Conservation (phyloP, 371 early-diverging fungal species). For the Batrachochytrium dendrobatidis region DNA sequence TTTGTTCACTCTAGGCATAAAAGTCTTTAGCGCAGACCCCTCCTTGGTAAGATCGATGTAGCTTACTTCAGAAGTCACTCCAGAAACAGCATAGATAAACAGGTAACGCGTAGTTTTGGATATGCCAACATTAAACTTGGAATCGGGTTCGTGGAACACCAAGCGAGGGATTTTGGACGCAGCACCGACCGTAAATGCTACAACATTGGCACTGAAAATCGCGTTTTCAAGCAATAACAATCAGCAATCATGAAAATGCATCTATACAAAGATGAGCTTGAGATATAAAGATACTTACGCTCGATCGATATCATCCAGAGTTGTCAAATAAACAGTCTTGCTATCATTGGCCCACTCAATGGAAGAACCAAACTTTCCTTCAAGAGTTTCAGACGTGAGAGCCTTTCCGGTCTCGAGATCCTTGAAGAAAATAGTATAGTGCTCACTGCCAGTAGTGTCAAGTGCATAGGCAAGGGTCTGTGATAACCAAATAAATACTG, state of each 20-base stretch:
- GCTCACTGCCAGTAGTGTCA: slow-evolving; percentile 38
- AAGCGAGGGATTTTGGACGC: slow-evolving; percentile 22
- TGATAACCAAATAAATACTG: no score
- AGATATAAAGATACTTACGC: slow-evolving; percentile 22
- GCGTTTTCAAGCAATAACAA: no score
- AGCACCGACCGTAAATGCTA: slow-evolving; percentile 24
- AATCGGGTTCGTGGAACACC: slow-evolving; percentile 47
- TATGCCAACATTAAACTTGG: slow-evolving; percentile 40
- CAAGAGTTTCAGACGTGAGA: slow-evolving; percentile 25
- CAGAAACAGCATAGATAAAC: slow-evolving; percentile 33
- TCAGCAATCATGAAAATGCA: no score
- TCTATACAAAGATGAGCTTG: slow-evolving; percentile 4
- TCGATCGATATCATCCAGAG: slow-evolving; percentile 44
- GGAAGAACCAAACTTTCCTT: slow-evolving; percentile 30
- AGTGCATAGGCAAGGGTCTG: slow-evolving; percentile 32
- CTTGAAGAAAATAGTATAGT: slow-evolving; percentile 44
- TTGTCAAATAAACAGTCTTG: slow-evolving; percentile 39
- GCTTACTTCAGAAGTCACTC: slow-evolving; percentile 43
- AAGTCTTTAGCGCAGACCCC: slow-evolving; percentile 21
- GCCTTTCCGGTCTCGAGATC: slow-evolving; percentile 36
- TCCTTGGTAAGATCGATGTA: slow-evolving; percentile 35
- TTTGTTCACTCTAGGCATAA: slow-evolving; percentile 37
- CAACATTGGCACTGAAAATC: no score
- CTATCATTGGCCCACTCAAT: slow-evolving; percentile 44
- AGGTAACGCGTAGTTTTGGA: slow-evolving; percentile 39